Evolutionary conservation across 306 rosid genomes (phyloP).

Genomic region (Mimosa bimucronata): DNA sequence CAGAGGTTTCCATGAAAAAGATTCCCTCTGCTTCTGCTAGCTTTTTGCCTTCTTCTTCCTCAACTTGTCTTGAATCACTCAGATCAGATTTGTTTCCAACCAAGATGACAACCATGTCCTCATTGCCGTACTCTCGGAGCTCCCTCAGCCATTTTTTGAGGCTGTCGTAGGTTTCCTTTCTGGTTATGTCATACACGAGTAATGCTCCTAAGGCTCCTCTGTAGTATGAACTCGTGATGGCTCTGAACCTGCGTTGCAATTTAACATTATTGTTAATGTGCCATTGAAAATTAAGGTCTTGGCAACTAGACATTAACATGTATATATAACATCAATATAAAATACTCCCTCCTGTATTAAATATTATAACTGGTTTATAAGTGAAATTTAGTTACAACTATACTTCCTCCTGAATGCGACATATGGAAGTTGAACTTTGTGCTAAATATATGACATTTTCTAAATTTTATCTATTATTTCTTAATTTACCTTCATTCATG

Average conservation of each 20-base stretch:
- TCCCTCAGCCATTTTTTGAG: conserved; percentile 76
- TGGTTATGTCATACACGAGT: conserved; percentile 80
- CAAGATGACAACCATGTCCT: conserved; percentile 75
- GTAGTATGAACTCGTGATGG: conserved; percentile 93
- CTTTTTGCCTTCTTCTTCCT: conserved; percentile 63
- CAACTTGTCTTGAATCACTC: conserved; percentile 65
- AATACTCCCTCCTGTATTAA: too few relatives aligned
- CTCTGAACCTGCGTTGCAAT: conserved; percentile 65
- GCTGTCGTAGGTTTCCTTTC: conserved; percentile 53
- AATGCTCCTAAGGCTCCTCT: conserved; percentile 92
- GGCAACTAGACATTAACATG: neutral
- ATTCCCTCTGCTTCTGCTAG: conserved; percentile 70
- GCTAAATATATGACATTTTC: too few relatives aligned
- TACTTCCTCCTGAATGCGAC: too few relatives aligned
- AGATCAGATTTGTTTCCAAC: conserved; percentile 83
- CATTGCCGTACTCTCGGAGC: conserved; percentile 64
- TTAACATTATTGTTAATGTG: neutral
- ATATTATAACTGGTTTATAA: too few relatives aligned
- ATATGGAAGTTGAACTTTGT: too few relatives aligned
- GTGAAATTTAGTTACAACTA: too few relatives aligned
- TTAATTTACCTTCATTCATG: too few relatives aligned
- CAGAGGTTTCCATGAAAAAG: conserved; percentile 95
- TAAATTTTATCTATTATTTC: too few relatives aligned
- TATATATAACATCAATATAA: too few relatives aligned
- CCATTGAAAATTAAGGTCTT: neutral